Evolutionary conservation across 257 asterid genomes (phyloP).

Genomic region (Cinchona pubescens): DNA sequence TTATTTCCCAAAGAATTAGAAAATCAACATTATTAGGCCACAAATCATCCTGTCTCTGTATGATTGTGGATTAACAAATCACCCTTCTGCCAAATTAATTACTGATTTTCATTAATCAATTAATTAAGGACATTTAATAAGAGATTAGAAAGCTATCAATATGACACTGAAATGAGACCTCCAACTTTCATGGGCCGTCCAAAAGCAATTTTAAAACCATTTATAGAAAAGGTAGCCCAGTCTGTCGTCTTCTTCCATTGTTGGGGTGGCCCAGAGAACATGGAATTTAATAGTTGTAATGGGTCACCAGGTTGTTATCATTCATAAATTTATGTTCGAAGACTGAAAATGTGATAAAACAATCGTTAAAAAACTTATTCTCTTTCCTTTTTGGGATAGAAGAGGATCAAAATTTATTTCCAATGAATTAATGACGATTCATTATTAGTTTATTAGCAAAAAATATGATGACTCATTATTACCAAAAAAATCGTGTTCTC

Average conservation of each 20-base stretch:
- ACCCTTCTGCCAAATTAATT: not conserved
- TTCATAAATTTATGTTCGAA: not conserved
- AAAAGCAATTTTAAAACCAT: not conserved
- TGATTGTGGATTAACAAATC: not conserved
- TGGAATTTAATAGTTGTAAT: not conserved
- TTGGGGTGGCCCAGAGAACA: not conserved
- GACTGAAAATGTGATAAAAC: not conserved
- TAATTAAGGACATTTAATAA: not conserved
- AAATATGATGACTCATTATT: too few relatives aligned
- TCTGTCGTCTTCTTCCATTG: not conserved
- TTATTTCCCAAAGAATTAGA: not conserved
- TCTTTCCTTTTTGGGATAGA: not conserved
- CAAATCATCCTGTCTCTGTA: not conserved
- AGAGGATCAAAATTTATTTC: too few relatives aligned
- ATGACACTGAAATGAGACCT: not conserved
- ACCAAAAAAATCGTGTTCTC: too few relatives aligned
- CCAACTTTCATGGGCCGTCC: not conserved
- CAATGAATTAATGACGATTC: too few relatives aligned
- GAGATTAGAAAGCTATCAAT: not conserved
- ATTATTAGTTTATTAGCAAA: too few relatives aligned
- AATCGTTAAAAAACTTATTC: too few relatives aligned
- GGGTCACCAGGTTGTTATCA: too few relatives aligned
- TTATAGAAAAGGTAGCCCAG: not conserved
- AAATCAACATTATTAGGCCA: not conserved
- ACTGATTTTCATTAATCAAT: not conserved